Evolutionary conservation across 192 early-diverging fungal species (phyloP), one percentile per base, ranked within the genome.

Genomic region (Gaertneriomyces sp.): DNA sequence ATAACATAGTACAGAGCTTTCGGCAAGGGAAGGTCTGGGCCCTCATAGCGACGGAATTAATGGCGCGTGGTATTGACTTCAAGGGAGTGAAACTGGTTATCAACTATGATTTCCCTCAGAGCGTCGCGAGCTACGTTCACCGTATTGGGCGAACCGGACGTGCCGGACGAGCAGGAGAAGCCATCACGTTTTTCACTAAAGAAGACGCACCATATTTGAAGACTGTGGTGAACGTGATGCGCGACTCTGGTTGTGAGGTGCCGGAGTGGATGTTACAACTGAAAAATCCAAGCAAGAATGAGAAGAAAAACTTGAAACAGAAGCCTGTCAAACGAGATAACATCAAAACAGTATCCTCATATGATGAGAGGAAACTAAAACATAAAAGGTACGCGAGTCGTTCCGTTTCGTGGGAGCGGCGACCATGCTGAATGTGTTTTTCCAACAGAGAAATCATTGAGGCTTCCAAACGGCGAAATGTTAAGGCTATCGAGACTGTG

Each of bases 31-130:
- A 90, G 66, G 87, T 95, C 14, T 97, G 94, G 93, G 90, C 97
- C 38, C 77, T 99, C 46, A 97, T 99, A 58, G 85, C 93, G 41
- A 98, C 97, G 3, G 95, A 99, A 64, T 74, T 99, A 50, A 93
- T 98, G 91, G 89, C 94, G 6, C 90, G 97, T 73, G 97, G 97
- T 84, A 90, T 99, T 70, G 95, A 99, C 81, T 97, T 99, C 76
- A 95, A 96, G 73, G 94, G 92, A 16, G 94, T 99, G 25, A 91
- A 95, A 57, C 64, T 93, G 60, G 97, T 99, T 39, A 91, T 99
- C 80, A 99, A 99, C 72, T 99, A 96, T 64, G 97, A 99, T 72
- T 95, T 98, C 70, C 95, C 97, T 51, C 91, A 93, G 75, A 88
- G 88, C 6, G 85, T 91, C 2, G 88, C 88, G 63, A 89, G 89